Percentiles rank a stretch among this genome's conserved stretches.
phyloP scores from a whole-genome alignment of 2,329 filamentous ascomycete species.

The Talaromyces sp. region DNA sequence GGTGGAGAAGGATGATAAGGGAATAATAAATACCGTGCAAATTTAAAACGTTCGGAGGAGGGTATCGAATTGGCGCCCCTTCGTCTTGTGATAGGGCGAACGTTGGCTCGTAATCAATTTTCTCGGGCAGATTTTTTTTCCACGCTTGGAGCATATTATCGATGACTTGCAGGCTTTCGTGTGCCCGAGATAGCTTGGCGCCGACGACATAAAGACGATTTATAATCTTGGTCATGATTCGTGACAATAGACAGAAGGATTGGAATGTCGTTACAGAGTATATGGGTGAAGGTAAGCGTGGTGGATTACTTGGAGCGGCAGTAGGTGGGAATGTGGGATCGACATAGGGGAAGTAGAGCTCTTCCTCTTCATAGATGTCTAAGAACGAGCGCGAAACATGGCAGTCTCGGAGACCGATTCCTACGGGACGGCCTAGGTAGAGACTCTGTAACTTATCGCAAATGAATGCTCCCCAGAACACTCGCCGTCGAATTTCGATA shows the following conservation, averaged over 20 bases:
- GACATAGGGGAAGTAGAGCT: conserved; percentile 23
- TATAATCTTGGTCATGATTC: conserved; percentile 37
- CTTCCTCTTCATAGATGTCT: conserved; percentile 28
- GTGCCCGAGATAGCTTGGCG: conserved; percentile 23
- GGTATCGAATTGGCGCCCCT: too few relatives aligned
- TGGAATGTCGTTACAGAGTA: conserved; percentile 35
- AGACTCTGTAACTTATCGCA: conserved; percentile 51
- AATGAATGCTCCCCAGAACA: conserved; percentile 32
- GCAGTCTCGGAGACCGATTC: conserved; percentile 24
- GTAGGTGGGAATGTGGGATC: conserved; percentile 13
- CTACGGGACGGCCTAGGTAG: conserved; percentile 50
- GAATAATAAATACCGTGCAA: conserved; percentile 33
- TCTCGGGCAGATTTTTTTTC: conserved; percentile 25
- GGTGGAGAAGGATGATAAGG: conserved; percentile 43
- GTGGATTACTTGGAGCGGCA: neutral
- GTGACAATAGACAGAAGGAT: conserved; percentile 31
- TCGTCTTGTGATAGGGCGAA: too few relatives aligned
- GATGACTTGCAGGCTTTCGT: conserved; percentile 23
- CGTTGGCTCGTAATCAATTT: conserved; percentile 23
- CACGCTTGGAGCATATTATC: conserved; percentile 25
- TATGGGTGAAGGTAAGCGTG: neutral
- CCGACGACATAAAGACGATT: conserved; percentile 31
- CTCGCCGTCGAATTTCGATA: conserved; percentile 25
- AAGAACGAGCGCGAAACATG: conserved; percentile 28
- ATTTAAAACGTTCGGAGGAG: too few relatives aligned